Conservation (phyloP, 768 basidiomycete species). For the Suillus lakei region DNA sequence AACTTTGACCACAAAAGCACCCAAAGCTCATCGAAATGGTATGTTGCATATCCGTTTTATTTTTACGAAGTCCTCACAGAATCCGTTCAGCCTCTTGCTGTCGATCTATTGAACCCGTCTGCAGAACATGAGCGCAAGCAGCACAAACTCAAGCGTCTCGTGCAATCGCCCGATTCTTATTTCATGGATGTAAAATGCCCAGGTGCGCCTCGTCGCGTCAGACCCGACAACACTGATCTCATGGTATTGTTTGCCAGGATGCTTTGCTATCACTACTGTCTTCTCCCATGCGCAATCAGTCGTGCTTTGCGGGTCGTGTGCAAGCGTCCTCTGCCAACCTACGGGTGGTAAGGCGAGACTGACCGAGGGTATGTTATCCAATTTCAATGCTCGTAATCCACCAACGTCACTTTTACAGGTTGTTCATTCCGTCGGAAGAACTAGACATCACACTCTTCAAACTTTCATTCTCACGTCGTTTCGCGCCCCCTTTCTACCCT, state of each 20-base stretch:
- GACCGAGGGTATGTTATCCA: constrained; percentile 81
- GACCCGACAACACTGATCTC: background rate
- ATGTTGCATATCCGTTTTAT: background rate
- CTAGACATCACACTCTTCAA: background rate
- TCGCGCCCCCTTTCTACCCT: background rate
- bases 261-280: constrained; percentile 94
- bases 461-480: background rate
- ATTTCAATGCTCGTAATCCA: constrained; percentile 2
- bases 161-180: constrained; percentile 98
- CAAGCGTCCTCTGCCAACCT: constrained; percentile 95
- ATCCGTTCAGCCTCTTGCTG: constrained; percentile 78
- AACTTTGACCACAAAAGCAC: background rate
- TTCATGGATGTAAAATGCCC: constrained; percentile 99
- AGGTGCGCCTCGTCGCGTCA: constrained; percentile 52
- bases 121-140: constrained; percentile 82
- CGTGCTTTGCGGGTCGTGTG: constrained; percentile 91
- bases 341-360: constrained; percentile 97
- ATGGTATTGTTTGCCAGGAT: constrained; percentile 52
- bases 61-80: background rate
- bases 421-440: constrained; percentile 86
- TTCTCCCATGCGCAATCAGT: constrained; percentile 99
- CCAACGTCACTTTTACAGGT: constrained; percentile 51
- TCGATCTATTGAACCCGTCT: constrained; percentile 97
- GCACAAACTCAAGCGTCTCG: constrained; percentile 99
- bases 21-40: background rate